Conservation (phyloP, 2,329 filamentous ascomycete genomes). For the Lasiodiplodia gonubiensis region DNA sequence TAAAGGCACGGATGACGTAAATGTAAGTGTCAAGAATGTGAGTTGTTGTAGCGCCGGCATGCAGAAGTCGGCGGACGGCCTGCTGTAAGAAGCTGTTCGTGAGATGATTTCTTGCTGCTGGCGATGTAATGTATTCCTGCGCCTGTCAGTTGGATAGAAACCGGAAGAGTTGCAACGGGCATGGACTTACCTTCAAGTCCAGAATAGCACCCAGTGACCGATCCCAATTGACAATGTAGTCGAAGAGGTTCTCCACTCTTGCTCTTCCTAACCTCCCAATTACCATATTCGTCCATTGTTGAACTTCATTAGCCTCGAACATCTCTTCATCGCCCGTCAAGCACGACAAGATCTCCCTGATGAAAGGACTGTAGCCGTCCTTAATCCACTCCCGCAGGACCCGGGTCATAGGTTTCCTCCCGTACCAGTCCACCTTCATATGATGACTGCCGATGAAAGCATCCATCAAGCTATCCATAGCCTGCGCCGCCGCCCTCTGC, state of each 20-base stretch:
- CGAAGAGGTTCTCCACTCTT: slow-evolving; percentile 75
- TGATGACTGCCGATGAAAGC: slow-evolving; percentile 67
- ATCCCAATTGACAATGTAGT: slow-evolving; percentile 80
- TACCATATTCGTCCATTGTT: slow-evolving; percentile 74
- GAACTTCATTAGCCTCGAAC: slow-evolving; percentile 59
- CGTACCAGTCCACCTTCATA: slow-evolving; percentile 64
- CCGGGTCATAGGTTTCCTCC: slow-evolving; percentile 61
- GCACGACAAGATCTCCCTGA: slow-evolving; percentile 63
- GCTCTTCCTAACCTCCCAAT: slow-evolving; percentile 70
- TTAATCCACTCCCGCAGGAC: slow-evolving; percentile 71
- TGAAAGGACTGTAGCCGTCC: slow-evolving; percentile 68
- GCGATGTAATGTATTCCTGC: slow-evolving; percentile 70
- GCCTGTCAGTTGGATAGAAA: neutral
- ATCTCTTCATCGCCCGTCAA: slow-evolving; percentile 39
- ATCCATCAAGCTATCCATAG: slow-evolving; percentile 70
- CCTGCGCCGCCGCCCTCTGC: slow-evolving; percentile 73
- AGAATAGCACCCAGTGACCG: slow-evolving; percentile 72
- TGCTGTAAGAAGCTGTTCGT: slow-evolving; percentile 72
- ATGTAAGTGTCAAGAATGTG: slow-evolving; percentile 80
- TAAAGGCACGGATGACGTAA: slow-evolving; percentile 77
- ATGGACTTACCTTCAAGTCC: slow-evolving; percentile 62
- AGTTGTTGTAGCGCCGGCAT: slow-evolving; percentile 76
- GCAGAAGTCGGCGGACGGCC: slow-evolving; percentile 70
- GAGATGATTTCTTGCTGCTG: slow-evolving; percentile 71
- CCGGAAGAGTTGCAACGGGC: neutral